These are phyloP conservation scores for Phytophthora crassamura DNA, from an alignment of 352 stramenopile genomes.

Conservation along the genomic window DNA sequence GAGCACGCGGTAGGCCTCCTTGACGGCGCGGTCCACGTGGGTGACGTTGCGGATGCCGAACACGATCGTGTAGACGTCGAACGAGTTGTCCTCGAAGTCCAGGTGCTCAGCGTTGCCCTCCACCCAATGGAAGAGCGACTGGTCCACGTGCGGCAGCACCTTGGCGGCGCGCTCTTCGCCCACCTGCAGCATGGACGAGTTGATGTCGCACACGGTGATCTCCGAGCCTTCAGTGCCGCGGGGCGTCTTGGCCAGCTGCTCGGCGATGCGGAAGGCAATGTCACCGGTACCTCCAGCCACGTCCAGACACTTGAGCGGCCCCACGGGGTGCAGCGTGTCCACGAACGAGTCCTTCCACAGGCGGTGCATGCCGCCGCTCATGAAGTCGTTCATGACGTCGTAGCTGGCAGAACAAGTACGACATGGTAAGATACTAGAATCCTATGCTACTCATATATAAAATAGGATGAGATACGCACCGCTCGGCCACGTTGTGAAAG, in stretches of 20 bases:
- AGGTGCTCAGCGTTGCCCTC: slow-evolving; percentile 97
- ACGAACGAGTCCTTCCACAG: slow-evolving; percentile 99
- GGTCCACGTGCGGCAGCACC: slow-evolving; percentile 63
- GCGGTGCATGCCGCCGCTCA: slow-evolving; percentile 96
- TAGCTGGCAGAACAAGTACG: slow-evolving; percentile 47
- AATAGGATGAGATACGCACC: slow-evolving; percentile 56
- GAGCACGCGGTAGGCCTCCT: slow-evolving; percentile 96
- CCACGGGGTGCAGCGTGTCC: slow-evolving; percentile 79
- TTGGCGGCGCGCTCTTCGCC: slow-evolving; percentile 90
- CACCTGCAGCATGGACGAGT: slow-evolving; percentile 98
- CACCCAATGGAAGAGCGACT: slow-evolving; percentile 86
- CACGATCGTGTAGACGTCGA: slow-evolving; percentile 99
- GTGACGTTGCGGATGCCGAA: slow-evolving; percentile 99
- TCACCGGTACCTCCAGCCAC: slow-evolving; percentile 99
- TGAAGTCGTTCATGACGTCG: slow-evolving; percentile 99
- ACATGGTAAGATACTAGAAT: slow-evolving; percentile 6
- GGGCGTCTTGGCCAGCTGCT: slow-evolving; percentile 56
- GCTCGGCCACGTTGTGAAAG: slow-evolving; percentile 98
- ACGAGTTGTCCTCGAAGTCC: slow-evolving; percentile 94
- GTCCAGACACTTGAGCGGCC: slow-evolving; percentile 90
- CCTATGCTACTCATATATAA: neutral
- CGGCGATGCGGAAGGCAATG: slow-evolving; percentile 97
- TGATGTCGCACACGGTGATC: slow-evolving; percentile 99
- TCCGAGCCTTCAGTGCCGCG: slow-evolving; percentile 51
- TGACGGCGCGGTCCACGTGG: slow-evolving; percentile 95